Evolutionary conservation across 2,329 filamentous ascomycete species (phyloP).

Genomic region (Aureobasidium namibiae): DNA sequence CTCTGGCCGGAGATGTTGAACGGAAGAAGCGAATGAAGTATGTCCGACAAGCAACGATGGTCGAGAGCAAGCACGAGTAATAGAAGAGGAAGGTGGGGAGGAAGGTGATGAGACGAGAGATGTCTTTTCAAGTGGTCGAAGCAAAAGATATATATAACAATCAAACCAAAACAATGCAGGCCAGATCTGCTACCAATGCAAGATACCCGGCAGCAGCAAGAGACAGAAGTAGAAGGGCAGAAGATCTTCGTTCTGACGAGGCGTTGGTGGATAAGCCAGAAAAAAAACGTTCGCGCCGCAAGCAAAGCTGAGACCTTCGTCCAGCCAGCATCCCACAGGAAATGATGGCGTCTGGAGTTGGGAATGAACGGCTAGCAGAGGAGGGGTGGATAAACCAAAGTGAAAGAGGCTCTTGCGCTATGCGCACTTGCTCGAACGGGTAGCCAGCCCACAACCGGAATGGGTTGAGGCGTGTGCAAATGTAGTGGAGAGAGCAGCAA

Average conservation of each 20-base stretch:
- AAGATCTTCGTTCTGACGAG: conserved; percentile 9
- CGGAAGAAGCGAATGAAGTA: not conserved
- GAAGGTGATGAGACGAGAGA: not conserved
- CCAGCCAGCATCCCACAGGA: conserved; percentile 8
- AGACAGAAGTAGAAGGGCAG: conserved; percentile 7
- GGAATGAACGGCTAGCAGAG: conserved; percentile 3
- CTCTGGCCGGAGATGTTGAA: not conserved
- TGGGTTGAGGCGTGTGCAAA: conserved; percentile 19
- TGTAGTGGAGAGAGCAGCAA: conserved; percentile 25
- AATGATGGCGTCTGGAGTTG: conserved; percentile 11
- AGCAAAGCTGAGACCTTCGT: conserved; percentile 10
- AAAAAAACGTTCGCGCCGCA: conserved; percentile 10
- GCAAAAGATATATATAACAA: conserved; percentile 13
- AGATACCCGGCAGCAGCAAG: conserved; percentile 9
- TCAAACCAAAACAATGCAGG: conserved; percentile 7
- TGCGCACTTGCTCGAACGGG: conserved; percentile 20
- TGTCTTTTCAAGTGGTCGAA: conserved; percentile 1
- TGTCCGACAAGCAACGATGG: not conserved
- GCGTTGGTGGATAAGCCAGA: conserved; percentile 12
- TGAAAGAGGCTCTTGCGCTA: conserved; percentile 16
- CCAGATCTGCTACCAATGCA: conserved; percentile 9
- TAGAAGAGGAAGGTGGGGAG: not conserved
- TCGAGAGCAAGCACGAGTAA: not conserved
- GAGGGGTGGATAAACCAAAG: conserved; percentile 19
- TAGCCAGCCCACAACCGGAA: conserved; percentile 24